Percentiles rank a stretch among this genome's conserved stretches.
phyloP scores from a whole-genome alignment of 1,284 basidiomycete species.

The Lentinus polychrous region DNA sequence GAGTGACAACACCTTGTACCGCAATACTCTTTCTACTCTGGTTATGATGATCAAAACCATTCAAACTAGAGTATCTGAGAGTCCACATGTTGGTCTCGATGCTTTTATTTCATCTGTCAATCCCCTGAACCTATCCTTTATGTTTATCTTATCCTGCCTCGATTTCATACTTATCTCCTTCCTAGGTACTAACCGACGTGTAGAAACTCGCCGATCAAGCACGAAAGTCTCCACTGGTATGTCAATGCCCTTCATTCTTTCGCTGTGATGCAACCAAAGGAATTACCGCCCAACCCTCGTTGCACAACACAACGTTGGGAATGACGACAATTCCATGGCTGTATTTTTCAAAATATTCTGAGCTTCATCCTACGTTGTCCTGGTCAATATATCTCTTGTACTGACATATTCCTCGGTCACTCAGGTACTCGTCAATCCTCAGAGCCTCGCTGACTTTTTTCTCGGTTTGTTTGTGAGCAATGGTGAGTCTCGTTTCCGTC shows the following conservation, averaged over 20 bases:
- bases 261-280: conserved; percentile 53
- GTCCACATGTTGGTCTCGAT: conserved; percentile 42
- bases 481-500: conserved; percentile 20
- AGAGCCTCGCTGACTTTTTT: background rate
- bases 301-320: conserved; percentile 23
- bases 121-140: conserved; percentile 45
- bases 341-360: conserved; percentile 58
- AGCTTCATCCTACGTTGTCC: conserved; percentile 19
- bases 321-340: conserved; percentile 74
- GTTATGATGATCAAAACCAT: conserved; percentile 55
- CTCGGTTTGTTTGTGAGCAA: conserved; percentile 29
- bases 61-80: conserved; percentile 91
- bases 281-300: conserved; percentile 71
- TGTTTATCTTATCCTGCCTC: conserved; percentile 20
- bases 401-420: conserved; percentile 2
- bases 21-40: conserved; percentile 8
- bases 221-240: background rate
- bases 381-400: background rate
- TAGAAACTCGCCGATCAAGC: no score
- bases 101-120: conserved; percentile 59
- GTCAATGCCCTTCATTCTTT: background rate
- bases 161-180: background rate
- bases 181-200: no score
- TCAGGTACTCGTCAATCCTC: background rate
- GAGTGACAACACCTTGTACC: background rate